Evolutionary conservation across 345 rosid genomes (phyloP), one percentile per base, ranked within the genome.

Genomic region (Cardiospermum halicacabum): DNA sequence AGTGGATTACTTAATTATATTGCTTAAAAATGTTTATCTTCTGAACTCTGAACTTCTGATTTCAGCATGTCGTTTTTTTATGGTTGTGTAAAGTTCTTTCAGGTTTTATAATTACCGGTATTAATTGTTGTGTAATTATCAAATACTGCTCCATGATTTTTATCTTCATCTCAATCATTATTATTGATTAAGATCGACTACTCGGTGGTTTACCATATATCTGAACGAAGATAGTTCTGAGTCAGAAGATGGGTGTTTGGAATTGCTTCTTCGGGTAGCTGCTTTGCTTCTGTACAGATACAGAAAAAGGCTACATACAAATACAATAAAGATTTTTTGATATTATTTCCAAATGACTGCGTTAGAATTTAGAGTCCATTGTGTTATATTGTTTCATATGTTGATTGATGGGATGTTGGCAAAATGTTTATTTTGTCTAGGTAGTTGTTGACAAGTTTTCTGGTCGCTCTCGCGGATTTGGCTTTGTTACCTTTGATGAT

Each of bases 401-500:
- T 4, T 36, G 6, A 3, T 67, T 58, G 48, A 61, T 39, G 27
- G 24, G 32, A 53, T 18, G 40, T 15, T 62, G 40, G 48, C 50
- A 28, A 15, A 28, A 22, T 26, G 18, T 56, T 30, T 49, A 19
- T 32, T 26, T 53, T 48, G 59, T 79, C 30, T 68, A 92, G 98
- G 96, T 92, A 58, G 98, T 88, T 59, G 80, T 89, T 58, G 98
- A 92, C 82, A 92, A 83, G 82, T 75, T 77, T 53, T 81, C 95
- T 61, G 98, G 96, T 24, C 95, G 98, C 55, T 92, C 98, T 58
- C 96, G 98, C 76, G 98, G 98, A 66, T 92, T 89, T 73, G 98
- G 98, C 22, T 92, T 92, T 81, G 93, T 92, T 51, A 83, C 96
- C 36, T 92, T 89, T 72, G 95, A 85, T 75, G 91, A 89, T 64